Conservation (phyloP, 768 basidiomycete species). For the Chlorophyllum brunneum region DNA sequence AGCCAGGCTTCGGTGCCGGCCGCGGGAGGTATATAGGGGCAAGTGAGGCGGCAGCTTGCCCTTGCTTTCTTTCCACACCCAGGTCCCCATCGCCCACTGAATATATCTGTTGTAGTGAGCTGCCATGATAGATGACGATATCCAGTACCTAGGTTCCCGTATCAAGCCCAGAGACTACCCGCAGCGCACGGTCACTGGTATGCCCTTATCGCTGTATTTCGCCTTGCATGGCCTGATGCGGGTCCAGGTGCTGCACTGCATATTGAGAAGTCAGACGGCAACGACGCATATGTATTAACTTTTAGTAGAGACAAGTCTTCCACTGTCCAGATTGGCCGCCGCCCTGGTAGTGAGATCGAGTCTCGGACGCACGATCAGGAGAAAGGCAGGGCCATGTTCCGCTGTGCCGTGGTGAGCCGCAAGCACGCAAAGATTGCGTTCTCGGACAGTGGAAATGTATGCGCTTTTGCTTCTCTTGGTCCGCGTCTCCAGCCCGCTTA, state of each 20-base stretch:
- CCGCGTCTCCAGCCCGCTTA: conserved; percentile 16
- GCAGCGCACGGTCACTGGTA: conserved; percentile 39
- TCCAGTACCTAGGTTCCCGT: conserved; percentile 53
- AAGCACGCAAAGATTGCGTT: conserved; percentile 76
- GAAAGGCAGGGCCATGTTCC: conserved; percentile 54
- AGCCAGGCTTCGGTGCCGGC: conserved; percentile 10
- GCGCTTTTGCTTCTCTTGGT: conserved; percentile 17
- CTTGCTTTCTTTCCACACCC: conserved; percentile 12
- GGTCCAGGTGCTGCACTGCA: conserved; percentile 54
- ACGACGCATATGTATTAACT: conserved; percentile 40
- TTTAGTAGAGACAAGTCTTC: conserved; percentile 49
- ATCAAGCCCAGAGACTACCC: conserved; percentile 20
- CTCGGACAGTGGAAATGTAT: conserved; percentile 66
- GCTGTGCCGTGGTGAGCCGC: conserved; percentile 77
- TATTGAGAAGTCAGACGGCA: conserved; percentile 48
- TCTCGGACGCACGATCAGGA: conserved; percentile 35
- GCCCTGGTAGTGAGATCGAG: conserved; percentile 46
- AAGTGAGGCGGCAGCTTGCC: not conserved
- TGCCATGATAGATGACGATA: conserved; percentile 51
- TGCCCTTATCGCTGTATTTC: conserved; percentile 16
- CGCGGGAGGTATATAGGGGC: conserved; percentile 12
- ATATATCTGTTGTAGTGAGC: conserved; percentile 16
- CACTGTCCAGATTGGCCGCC: conserved; percentile 65
- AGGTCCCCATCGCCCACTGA: conserved; percentile 7
- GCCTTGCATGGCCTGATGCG: conserved; percentile 16